These are phyloP conservation scores for Shiraia bambusicola DNA, from an alignment of 2,329 filamentous ascomycete genomes.

Conservation along the genomic window DNA sequence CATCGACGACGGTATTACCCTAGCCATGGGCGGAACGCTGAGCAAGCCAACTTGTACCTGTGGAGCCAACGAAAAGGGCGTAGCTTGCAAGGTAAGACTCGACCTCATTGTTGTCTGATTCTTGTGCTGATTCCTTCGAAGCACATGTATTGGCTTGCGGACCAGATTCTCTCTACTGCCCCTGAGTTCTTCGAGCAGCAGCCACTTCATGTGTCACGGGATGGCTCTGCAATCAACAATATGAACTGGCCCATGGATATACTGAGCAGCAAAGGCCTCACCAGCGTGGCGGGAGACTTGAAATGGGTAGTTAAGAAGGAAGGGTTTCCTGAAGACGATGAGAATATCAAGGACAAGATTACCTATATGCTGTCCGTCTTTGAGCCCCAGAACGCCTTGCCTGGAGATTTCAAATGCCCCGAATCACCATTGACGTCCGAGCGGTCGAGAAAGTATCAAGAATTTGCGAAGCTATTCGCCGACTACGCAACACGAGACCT, in stretches of 20 bases:
- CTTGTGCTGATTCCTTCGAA: conserved; percentile 15
- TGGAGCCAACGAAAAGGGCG: conserved; percentile 35
- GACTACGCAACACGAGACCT: conserved; percentile 31
- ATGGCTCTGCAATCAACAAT: conserved; percentile 38
- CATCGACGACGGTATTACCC: conserved; percentile 40
- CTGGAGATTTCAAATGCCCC: conserved; percentile 34
- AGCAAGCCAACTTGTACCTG: conserved; percentile 37
- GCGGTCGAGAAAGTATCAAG: conserved; percentile 34
- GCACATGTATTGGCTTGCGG: conserved; percentile 44
- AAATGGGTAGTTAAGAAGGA: conserved; percentile 37
- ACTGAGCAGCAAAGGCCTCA: conserved; percentile 28
- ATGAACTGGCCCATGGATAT: conserved; percentile 30
- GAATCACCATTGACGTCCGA: conserved; percentile 29
- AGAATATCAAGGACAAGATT: conserved; percentile 36
- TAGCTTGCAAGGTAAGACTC: conserved; percentile 38
- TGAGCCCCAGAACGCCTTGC: conserved; percentile 38
- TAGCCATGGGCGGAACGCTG: conserved; percentile 33
- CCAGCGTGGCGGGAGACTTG: conserved; percentile 28
- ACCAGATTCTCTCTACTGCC: conserved; percentile 34
- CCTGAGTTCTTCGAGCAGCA: conserved; percentile 24
- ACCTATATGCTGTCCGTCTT: conserved; percentile 42
- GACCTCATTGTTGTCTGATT: background rate
- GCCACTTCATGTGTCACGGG: conserved; percentile 31
- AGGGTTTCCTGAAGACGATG: conserved; percentile 25
- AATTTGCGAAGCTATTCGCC: conserved; percentile 32